Percentiles rank a stretch among this genome's conserved stretches.
Conservation (phyloP, 2,329 filamentous ascomycete genomes). For the Cryphonectria radicalis region DNA sequence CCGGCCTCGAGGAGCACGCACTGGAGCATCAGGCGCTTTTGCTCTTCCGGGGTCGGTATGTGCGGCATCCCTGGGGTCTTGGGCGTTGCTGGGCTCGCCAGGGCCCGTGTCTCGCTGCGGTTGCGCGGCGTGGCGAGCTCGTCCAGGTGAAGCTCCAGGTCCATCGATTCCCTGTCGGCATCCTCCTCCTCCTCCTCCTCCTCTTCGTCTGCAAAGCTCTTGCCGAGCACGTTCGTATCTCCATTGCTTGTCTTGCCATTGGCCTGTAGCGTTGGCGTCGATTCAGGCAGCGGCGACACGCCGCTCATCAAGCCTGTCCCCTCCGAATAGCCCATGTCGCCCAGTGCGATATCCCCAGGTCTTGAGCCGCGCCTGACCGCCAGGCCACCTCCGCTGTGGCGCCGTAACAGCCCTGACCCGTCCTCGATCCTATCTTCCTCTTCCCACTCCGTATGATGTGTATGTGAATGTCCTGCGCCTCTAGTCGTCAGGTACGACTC, state of each 20-base stretch:
- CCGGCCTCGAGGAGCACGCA: constrained; percentile 81
- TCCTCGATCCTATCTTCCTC: constrained; percentile 41
- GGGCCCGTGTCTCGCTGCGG: constrained; percentile 30
- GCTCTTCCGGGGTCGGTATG: constrained; percentile 55
- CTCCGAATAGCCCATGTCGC: constrained; percentile 55
- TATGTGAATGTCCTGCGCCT: constrained; percentile 65
- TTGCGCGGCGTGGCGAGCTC: constrained; percentile 54
- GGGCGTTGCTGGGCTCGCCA: constrained; percentile 30
- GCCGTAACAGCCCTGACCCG: constrained; percentile 29
- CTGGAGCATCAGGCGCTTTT: constrained; percentile 72
- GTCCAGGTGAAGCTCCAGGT: constrained; percentile 63
- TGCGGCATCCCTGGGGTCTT: constrained; percentile 35
- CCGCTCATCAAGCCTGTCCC: constrained; percentile 57
- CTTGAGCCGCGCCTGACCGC: constrained; percentile 46
- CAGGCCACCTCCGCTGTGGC: constrained; percentile 36
- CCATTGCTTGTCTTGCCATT: constrained; percentile 29
- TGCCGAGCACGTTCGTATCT: constrained; percentile 30
- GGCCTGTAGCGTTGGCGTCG: constrained; percentile 46
- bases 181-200: constrained; percentile 57
- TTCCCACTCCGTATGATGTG: constrained; percentile 57
- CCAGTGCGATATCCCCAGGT: constrained; percentile 54
- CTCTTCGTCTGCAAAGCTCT: constrained; percentile 42
- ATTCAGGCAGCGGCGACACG: constrained; percentile 61
- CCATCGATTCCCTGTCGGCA: constrained; percentile 49
- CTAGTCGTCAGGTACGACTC: constrained; percentile 87